Evolutionary conservation across 2,329 filamentous ascomycete genomes (phyloP).

Genomic region (Ceratocystis cubensis): DNA sequence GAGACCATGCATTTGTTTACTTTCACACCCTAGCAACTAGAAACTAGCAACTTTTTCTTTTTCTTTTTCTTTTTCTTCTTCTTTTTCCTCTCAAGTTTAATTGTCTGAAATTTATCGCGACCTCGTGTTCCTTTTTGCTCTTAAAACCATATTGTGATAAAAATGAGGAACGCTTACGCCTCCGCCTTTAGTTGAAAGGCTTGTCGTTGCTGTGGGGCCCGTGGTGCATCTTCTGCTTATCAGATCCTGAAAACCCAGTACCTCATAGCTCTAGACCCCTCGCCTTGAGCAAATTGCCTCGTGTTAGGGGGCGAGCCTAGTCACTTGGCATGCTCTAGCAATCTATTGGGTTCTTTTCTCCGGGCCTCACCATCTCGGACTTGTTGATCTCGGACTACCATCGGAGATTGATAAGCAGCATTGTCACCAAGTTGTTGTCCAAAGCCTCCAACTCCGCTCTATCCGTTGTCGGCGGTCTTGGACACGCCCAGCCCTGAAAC

Average conservation of each 20-base stretch:
- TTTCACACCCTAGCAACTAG: not conserved
- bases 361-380: not conserved
- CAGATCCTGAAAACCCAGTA: conserved; percentile 10
- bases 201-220: not conserved
- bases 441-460: no score
- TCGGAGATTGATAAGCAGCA: conserved; percentile 7
- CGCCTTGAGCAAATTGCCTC: not conserved
- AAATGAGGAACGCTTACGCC: not conserved
- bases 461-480: not conserved
- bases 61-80: not conserved
- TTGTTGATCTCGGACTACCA: not conserved
- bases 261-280: not conserved
- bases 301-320: not conserved
- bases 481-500: not conserved
- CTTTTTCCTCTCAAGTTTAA: not conserved
- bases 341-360: not conserved
- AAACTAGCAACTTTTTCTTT: not conserved
- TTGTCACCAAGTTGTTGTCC: not conserved
- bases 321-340: not conserved
- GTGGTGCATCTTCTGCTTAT: conserved; percentile 7
- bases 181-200: not conserved
- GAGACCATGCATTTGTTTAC: not conserved
- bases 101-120: no score
- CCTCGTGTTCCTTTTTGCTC: no score
- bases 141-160: no score